phyloP scores from a whole-genome alignment of 306 rosid genomes.

The Cucumis sativus region DNA sequence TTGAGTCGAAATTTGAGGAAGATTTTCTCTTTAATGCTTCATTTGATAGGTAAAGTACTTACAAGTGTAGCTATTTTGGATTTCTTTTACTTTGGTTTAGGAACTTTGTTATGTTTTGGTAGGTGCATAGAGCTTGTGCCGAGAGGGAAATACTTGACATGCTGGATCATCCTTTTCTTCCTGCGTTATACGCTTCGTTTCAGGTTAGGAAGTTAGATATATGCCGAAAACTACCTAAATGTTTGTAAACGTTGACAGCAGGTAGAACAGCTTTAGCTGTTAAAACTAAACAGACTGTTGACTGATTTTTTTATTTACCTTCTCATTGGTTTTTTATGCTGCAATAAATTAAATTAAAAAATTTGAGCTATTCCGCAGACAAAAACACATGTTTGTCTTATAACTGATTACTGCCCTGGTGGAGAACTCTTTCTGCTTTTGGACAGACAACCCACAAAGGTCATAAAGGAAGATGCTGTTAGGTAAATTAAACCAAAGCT shows the following conservation, averaged over 20 bases:
- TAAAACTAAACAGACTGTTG: neutral
- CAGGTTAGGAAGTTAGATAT: conserved; percentile 46
- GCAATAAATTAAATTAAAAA: neutral
- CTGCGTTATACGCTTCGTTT: conserved; percentile 89
- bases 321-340: neutral
- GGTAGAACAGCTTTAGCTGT: neutral
- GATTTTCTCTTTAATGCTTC: neutral
- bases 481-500: conserved; percentile 36
- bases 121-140: conserved; percentile 98
- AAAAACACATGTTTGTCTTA: conserved; percentile 85
- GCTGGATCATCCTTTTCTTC: conserved; percentile 98
- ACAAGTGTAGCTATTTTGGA: neutral
- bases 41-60: neutral
- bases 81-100: neutral
- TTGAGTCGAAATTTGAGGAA: neutral
- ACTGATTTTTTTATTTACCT: neutral
- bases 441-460: conserved; percentile 79
- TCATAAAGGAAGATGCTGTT: conserved; percentile 73
- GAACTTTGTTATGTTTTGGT: conserved; percentile 10
- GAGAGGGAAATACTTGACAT: conserved; percentile 94
- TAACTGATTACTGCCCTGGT: conserved; percentile 88
- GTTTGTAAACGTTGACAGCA: neutral
- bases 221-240: neutral
- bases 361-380: conserved; percentile 41
- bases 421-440: conserved; percentile 91